These are phyloP conservation scores for Exophiala phaeomuriformis DNA, from an alignment of 2,329 filamentous ascomycete species.

Conservation along the genomic window DNA sequence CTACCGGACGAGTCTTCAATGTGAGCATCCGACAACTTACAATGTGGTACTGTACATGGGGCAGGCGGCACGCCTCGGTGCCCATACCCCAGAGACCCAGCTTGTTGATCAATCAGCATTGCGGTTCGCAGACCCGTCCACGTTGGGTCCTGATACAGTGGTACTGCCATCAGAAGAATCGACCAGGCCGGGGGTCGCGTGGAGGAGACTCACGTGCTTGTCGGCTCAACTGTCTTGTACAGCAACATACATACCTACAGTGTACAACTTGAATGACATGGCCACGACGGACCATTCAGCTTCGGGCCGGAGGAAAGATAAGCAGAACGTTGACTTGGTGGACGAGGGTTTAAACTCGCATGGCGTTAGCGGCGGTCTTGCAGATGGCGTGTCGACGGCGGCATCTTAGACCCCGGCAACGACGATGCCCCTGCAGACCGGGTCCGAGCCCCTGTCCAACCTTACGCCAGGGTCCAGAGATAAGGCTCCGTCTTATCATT, in stretches of 20 bases:
- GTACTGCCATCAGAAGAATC: no score
- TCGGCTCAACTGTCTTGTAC: background rate
- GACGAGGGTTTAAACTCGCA: slow-evolving; percentile 2
- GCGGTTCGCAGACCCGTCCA: no score
- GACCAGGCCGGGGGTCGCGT: background rate
- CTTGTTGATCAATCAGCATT: no score
- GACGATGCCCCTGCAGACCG: background rate
- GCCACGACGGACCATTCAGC: background rate
- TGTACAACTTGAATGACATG: background rate
- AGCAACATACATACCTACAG: no score
- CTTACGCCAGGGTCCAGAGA: slow-evolving; percentile 2
- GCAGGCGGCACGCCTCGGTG: no score
- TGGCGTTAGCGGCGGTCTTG: background rate
- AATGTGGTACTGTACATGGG: no score
- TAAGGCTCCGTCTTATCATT: slow-evolving; percentile 13
- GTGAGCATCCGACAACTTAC: no score
- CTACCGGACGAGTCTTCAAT: no score
- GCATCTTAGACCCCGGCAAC: background rate
- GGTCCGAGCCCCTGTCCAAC: background rate
- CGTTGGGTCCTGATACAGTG: no score
- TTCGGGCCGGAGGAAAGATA: background rate
- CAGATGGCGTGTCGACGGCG: background rate
- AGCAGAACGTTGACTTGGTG: background rate
- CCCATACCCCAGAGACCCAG: no score
- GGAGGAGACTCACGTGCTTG: background rate